phyloP scores from a whole-genome alignment of 208 protist species.

The Leishmania tropica region DNA sequence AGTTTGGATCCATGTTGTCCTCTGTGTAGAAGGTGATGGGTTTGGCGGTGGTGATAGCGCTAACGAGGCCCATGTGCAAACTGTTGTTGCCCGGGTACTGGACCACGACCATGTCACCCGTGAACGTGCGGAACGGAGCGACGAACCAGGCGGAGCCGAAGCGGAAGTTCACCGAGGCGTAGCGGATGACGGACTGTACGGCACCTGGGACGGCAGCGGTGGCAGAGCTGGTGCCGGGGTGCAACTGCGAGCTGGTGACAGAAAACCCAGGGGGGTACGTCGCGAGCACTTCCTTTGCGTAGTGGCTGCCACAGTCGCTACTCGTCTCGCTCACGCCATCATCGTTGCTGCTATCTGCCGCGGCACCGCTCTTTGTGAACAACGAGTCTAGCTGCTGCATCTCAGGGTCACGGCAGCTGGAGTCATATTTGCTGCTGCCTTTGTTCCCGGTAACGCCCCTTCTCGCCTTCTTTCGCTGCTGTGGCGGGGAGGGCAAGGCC shows the following conservation, averaged over 20 bases:
- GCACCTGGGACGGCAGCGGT: conserved; percentile 1
- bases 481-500: not conserved
- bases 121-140: conserved; percentile 73
- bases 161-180: conserved; percentile 87
- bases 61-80: conserved; percentile 82
- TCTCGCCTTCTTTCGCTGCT: conserved; percentile 4
- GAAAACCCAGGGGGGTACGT: conserved; percentile 5
- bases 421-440: conserved; percentile 10
- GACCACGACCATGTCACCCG: conserved; percentile 85
- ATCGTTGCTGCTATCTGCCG: conserved; percentile 33
- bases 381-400: not conserved
- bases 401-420: conserved; percentile 3
- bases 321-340: conserved; percentile 54
- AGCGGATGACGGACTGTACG: conserved; percentile 44
- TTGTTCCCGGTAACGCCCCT: not conserved
- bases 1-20: conserved; percentile 65
- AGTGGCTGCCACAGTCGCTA: conserved; percentile 34
- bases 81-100: conserved; percentile 69
- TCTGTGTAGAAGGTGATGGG: conserved; percentile 74
- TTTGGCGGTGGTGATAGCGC: conserved; percentile 64
- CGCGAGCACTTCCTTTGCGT: conserved; percentile 4
- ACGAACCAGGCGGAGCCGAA: conserved; percentile 90
- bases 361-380: not conserved
- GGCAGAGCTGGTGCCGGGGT: not conserved
- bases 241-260: conserved; percentile 20